A percentile compares a stretch with the other conserved stretches of the same genome.
Evolutionary conservation across 2,329 filamentous ascomycete species (phyloP).

Genomic region (Aspergillus awamori): DNA sequence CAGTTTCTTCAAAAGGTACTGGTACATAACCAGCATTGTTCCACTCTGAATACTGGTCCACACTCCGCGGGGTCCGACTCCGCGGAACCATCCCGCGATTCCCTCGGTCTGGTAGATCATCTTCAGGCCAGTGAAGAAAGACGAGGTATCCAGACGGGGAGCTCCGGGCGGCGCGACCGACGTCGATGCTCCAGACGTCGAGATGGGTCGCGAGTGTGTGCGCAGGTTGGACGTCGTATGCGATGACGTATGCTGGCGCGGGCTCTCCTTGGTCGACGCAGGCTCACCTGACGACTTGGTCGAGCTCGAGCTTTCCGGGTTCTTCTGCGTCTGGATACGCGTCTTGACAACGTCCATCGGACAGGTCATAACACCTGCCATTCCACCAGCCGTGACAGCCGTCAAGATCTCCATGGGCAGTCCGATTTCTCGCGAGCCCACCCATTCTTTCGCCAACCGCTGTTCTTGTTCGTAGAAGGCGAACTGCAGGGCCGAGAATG

Average conservation of each 20-base stretch:
- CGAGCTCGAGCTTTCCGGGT: slow-evolving; percentile 46
- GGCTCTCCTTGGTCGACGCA: slow-evolving; percentile 32
- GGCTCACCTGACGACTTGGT: slow-evolving; percentile 34
- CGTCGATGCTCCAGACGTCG: slow-evolving; percentile 85
- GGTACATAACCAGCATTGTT: slow-evolving; percentile 95
- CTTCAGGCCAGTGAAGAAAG: slow-evolving; percentile 78
- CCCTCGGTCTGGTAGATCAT: slow-evolving; percentile 92
- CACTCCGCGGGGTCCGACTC: slow-evolving; percentile 86
- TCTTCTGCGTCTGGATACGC: slow-evolving; percentile 88
- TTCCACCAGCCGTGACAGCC: slow-evolving; percentile 83
- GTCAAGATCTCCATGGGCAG: slow-evolving; percentile 83
- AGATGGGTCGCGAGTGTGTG: slow-evolving; percentile 72
- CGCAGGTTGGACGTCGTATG: slow-evolving; percentile 37
- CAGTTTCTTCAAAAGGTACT: slow-evolving; percentile 78
- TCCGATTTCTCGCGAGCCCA: slow-evolving; percentile 81
- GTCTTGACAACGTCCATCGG: slow-evolving; percentile 98
- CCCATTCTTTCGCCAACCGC: slow-evolving; percentile 75
- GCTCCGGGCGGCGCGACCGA: slow-evolving; percentile 78
- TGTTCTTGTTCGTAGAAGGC: slow-evolving; percentile 98
- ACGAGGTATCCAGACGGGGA: slow-evolving; percentile 82
- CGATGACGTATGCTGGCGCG: slow-evolving; percentile 30
- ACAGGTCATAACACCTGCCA: slow-evolving; percentile 92
- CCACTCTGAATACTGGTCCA: slow-evolving; percentile 98
- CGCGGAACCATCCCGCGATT: slow-evolving; percentile 86
- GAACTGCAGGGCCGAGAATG: slow-evolving; percentile 95